phyloP scores from a whole-genome alignment of 331 rosid genomes.

The Malus hybrid region DNA sequence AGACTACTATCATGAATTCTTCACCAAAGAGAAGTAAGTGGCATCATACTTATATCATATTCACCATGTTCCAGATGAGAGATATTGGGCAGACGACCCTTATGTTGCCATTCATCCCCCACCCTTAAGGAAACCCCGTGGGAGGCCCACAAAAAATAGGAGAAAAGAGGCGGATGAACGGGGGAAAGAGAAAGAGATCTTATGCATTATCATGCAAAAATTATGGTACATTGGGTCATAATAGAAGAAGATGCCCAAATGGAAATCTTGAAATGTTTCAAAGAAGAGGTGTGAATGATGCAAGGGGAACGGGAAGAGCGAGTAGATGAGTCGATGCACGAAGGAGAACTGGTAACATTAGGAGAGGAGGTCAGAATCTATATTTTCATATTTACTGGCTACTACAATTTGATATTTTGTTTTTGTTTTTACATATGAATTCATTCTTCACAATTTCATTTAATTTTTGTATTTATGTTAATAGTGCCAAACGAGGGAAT shows the following conservation, averaged over 20 bases:
- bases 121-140: background rate
- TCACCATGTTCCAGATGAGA: no score
- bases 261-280: no score
- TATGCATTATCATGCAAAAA: background rate
- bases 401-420: background rate
- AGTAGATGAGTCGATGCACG: background rate
- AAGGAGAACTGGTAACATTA: no score
- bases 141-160: background rate
- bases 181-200: background rate
- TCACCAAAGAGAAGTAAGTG: background rate
- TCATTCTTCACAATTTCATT: background rate
- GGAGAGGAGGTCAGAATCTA: background rate
- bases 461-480: background rate
- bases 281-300: background rate
- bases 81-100: background rate
- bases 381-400: background rate
- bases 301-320: background rate
- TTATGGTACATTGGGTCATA: background rate
- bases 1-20: no score
- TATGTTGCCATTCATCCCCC: background rate
- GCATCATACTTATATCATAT: background rate
- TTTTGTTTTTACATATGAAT: background rate
- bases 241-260: background rate
- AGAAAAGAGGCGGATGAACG: background rate
- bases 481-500: background rate